These are phyloP conservation scores for Halophytophthora polymorphica DNA, from an alignment of 352 stramenopile species.

Conservation along the genomic window DNA sequence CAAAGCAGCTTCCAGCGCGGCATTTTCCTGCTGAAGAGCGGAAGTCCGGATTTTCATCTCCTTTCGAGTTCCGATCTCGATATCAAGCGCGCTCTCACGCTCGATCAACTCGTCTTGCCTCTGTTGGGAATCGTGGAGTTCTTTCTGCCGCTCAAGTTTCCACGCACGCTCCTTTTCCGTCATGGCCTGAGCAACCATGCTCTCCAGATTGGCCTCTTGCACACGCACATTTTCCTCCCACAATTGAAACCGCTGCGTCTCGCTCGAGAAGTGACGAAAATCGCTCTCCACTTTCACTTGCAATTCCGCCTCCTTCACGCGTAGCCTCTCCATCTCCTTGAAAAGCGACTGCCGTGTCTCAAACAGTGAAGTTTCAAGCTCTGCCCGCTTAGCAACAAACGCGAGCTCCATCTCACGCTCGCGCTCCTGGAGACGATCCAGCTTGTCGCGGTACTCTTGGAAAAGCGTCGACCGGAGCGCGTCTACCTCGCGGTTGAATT, in stretches of 20 bases:
- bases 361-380: constrained; percentile 65
- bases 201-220: constrained; percentile 47
- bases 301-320: constrained; percentile 47
- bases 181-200: constrained; percentile 34
- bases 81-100: constrained; percentile 21
- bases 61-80: constrained; percentile 23
- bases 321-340: constrained; percentile 60
- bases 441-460: constrained; percentile 47
- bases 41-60: constrained; percentile 18
- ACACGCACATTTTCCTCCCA: constrained; percentile 42
- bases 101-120: constrained; percentile 31
- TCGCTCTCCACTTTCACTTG: constrained; percentile 46
- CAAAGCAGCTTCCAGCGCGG: constrained; percentile 17
- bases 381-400: constrained; percentile 43
- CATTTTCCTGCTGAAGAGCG: constrained; percentile 19
- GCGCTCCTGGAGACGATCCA: constrained; percentile 46
- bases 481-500: constrained; percentile 50
- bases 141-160: constrained; percentile 39
- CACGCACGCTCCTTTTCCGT: constrained; percentile 48
- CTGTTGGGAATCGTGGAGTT: constrained; percentile 21
- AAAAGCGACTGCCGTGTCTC: constrained; percentile 61
- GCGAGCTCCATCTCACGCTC: constrained; percentile 58
- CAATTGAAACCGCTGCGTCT: constrained; percentile 44
- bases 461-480: constrained; percentile 33
- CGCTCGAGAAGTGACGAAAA: constrained; percentile 37